Evolutionary conservation across 106 monocot genomes (phyloP).

Genomic region (Allium sativum): DNA sequence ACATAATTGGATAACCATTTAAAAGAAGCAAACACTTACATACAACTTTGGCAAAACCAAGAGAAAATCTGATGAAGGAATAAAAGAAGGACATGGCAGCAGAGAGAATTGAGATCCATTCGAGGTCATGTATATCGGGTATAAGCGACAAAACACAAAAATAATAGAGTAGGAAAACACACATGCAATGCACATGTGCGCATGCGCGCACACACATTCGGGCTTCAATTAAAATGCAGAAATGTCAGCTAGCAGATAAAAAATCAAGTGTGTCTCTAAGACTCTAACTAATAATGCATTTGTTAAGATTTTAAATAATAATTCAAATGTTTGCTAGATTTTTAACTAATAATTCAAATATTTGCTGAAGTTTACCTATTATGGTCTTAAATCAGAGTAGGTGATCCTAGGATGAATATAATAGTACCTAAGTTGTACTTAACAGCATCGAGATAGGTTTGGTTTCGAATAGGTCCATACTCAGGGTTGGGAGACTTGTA

Average conservation of each 20-base stretch:
- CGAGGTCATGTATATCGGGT: constrained; percentile 78
- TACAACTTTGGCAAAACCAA: constrained; percentile 74
- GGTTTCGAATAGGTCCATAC: constrained; percentile 37
- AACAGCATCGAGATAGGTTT: constrained; percentile 65
- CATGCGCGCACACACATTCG: too few species aligned
- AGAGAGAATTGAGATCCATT: constrained; percentile 64
- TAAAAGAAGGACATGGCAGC: constrained; percentile 83
- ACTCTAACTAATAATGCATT: background rate
- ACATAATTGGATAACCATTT: background rate
- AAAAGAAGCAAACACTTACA: constrained; percentile 19
- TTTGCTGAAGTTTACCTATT: too few species aligned
- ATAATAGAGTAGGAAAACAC: background rate
- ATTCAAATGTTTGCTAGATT: background rate
- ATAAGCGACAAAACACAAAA: constrained; percentile 44
- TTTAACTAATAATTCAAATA: too few species aligned
- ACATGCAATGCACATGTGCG: too few species aligned
- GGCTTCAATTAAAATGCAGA: background rate
- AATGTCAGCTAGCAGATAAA: background rate
- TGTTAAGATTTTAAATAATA: background rate
- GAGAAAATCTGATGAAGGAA: constrained; percentile 50
- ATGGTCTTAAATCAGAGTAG: too few species aligned
- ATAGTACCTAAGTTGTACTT: constrained; percentile 35
- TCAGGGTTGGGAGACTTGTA: constrained; percentile 48
- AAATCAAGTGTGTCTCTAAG: background rate
- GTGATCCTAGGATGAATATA: background rate